Base-by-base conservation (phyloP, 1,284 basidiomycete species). In the Trichosporon asahii region DNA sequence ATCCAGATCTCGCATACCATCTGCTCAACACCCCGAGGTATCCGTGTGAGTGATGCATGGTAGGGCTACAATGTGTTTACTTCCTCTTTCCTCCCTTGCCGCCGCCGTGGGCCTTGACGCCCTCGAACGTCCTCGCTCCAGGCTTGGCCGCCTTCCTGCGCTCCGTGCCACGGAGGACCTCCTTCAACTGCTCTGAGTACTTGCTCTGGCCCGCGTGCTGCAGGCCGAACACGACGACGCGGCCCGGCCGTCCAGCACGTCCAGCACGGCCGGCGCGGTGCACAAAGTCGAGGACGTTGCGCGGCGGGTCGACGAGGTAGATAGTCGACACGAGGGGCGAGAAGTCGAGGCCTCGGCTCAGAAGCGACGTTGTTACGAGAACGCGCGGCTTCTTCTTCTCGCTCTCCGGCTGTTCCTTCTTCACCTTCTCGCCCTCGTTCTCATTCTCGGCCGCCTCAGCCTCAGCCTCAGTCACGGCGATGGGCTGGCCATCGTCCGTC, bases 291-390 rank as follows among this genome's bases (percentile, higher is more conserved):
- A 94, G 87, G 85, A 92, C 91, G 80, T 93, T 94, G 73, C 91
- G 85, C 27, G 93, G 91, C 76, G 91, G 89, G 74, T 95, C 93
- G 29, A 92, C 86, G 74, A 95, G 90, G 81, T 95, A 90, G 3
- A 94, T 90, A 73, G 93, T 89, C 72, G 87, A 86, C 74, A 95
- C 89, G 3, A 85, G 84, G 0, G 92, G 89, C 15, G 89, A 85
- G 77, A 96, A 96, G 80, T 96, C 94, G 11, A 96, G 86, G 2
- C 94, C 94, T 18, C 94, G 88, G n/a, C 93, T 93, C 33, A 96
- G 89, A 25, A 96, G 86, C 11, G 93, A 95, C 0, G 94, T 96
- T 27, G 94, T 95, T 69, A 95, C 87, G 75, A 96, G 85, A 31
- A 95, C 89, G 69, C 90, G 87, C 1, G 74, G 72, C 31, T 61